A percentile compares a stretch with the other conserved stretches of the same genome.
Evolutionary conservation across 345 rosid genomes (phyloP).

Genomic region (Trapa bicornis): DNA sequence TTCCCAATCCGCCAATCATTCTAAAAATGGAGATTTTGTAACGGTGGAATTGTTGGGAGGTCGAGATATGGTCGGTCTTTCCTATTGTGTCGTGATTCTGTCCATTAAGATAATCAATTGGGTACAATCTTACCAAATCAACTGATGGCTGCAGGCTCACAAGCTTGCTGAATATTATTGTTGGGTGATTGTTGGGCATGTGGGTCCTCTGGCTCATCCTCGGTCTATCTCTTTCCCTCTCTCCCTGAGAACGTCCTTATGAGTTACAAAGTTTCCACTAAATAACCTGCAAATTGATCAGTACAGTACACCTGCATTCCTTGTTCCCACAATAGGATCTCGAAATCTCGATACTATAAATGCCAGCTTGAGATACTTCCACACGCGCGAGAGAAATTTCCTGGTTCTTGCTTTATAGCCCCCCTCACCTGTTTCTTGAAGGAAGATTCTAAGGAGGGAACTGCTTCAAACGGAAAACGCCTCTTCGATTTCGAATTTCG

Average conservation of each 20-base stretch:
- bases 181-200: neutral
- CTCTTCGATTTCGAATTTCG: constrained; percentile 4
- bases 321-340: neutral
- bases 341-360: neutral
- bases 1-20: no score
- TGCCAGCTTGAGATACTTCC: neutral
- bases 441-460: constrained; percentile 26
- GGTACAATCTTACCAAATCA: neutral
- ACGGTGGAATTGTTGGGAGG: no score
- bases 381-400: neutral
- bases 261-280: neutral
- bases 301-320: neutral
- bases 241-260: constrained; percentile 3
- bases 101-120: neutral
- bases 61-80: no score
- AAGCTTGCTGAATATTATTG: neutral
- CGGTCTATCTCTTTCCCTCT: neutral
- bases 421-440: neutral
- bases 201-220: neutral
- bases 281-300: constrained; percentile 2
- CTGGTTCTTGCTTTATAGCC: neutral
- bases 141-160: neutral
- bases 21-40: no score
- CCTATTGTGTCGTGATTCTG: no score
- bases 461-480: constrained; percentile 20